Percentiles rank a stretch among this genome's conserved stretches.
These are phyloP conservation scores for Penicillium pulvis DNA, from an alignment of 495 filamentous ascomycete species.

Conservation along the genomic window DNA sequence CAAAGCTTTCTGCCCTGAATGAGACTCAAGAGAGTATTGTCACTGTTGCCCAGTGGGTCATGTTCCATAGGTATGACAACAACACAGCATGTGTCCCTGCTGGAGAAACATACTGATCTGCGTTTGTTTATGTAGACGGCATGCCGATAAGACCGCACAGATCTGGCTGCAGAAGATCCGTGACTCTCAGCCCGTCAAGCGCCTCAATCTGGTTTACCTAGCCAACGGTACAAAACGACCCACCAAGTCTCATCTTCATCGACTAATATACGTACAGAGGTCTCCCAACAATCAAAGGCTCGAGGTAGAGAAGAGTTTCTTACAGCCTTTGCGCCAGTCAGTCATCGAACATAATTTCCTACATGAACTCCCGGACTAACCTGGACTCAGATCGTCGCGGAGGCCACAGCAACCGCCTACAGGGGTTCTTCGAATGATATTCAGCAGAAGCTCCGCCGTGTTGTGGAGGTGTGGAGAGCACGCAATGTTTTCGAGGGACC, in stretches of 20 bases:
- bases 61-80: slow-evolving; percentile 86
- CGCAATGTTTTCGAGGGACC: slow-evolving; percentile 79
- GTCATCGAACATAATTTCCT: slow-evolving; percentile 14
- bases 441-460: slow-evolving; percentile 82
- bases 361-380: slow-evolving; percentile 23
- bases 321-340: slow-evolving; percentile 78
- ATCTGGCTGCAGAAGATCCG: slow-evolving; percentile 88
- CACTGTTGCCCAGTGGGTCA: slow-evolving; percentile 95
- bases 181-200: slow-evolving; percentile 78
- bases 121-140: slow-evolving; percentile 58
- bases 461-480: slow-evolving; percentile 92
- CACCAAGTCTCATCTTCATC: slow-evolving; percentile 3
- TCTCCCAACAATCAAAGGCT: slow-evolving; percentile 91
- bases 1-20: slow-evolving; percentile 92
- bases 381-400: slow-evolving; percentile 67
- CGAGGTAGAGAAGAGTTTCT: slow-evolving; percentile 90
- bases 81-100: not conserved
- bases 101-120: slow-evolving; percentile 26
- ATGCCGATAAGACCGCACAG: slow-evolving; percentile 84
- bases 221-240: slow-evolving; percentile 72
- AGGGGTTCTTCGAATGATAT: slow-evolving; percentile 81
- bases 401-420: slow-evolving; percentile 81
- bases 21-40: slow-evolving; percentile 97
- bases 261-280: slow-evolving; percentile 61
- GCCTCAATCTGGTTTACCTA: slow-evolving; percentile 89